Percentiles rank a stretch among this genome's conserved stretches.
These are phyloP conservation scores for Pseudocercospora fuligena DNA, from an alignment of 2,329 filamentous ascomycete species.

Conservation along the genomic window DNA sequence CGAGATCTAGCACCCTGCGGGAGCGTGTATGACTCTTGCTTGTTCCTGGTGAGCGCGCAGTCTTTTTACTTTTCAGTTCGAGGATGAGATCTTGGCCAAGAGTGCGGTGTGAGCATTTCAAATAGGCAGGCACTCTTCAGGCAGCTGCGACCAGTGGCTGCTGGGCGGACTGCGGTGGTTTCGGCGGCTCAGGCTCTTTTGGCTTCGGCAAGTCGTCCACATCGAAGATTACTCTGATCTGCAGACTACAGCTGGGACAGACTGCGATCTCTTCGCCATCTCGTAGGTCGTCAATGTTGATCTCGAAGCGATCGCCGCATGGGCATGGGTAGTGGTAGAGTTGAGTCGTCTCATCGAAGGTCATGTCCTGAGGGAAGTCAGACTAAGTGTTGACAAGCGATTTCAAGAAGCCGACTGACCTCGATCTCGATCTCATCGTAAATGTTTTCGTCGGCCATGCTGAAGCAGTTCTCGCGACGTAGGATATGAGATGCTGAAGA, in stretches of 20 bases:
- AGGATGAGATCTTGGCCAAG: neutral
- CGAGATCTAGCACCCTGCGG: neutral
- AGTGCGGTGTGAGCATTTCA: neutral
- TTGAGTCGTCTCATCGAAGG: conserved; percentile 78
- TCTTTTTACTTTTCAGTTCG: neutral
- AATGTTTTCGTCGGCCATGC: conserved; percentile 54
- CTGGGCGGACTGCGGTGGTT: conserved; percentile 14
- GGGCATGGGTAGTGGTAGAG: conserved; percentile 97
- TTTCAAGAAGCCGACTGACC: conserved; percentile 26
- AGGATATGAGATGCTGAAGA: neutral
- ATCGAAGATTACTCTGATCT: conserved; percentile 95
- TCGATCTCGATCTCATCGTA: conserved; percentile 99
- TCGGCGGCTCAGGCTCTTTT: conserved; percentile 32
- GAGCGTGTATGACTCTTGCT: neutral
- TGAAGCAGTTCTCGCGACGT: neutral
- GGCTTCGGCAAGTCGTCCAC: conserved; percentile 60
- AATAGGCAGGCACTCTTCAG: conserved; percentile 17
- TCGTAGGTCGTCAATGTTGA: conserved; percentile 78
- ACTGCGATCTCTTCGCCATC: conserved; percentile 95
- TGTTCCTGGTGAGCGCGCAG: neutral
- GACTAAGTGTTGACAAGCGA: neutral
- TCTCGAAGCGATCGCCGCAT: conserved; percentile 96
- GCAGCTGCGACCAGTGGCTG: conserved; percentile 33
- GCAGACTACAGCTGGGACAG: conserved; percentile 94
- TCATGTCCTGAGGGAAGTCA: conserved; percentile 72